A percentile compares a stretch with the other conserved stretches of the same genome.
Conservation (phyloP, 768 basidiomycete species). For the Podaxis sp. region DNA sequence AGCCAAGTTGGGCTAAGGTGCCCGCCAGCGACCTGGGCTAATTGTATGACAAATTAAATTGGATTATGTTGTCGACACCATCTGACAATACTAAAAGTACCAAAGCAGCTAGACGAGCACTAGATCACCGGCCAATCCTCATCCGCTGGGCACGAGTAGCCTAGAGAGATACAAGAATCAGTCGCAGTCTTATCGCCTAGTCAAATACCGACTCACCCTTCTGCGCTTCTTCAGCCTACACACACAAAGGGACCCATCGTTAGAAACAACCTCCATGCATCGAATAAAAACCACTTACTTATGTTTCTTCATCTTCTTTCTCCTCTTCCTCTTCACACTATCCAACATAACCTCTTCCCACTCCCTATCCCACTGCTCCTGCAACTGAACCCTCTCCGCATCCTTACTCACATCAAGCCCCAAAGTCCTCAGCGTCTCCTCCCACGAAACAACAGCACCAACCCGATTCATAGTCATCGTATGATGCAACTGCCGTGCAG, state of each 20-base stretch:
- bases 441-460: slow-evolving; percentile 66
- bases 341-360: slow-evolving; percentile 72
- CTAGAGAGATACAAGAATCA: background rate
- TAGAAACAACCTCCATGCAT: slow-evolving; percentile 1
- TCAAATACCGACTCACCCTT: slow-evolving; percentile 53
- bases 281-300: slow-evolving; percentile 59
- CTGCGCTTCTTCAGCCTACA: slow-evolving; percentile 85
- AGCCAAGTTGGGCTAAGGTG: too few species aligned
- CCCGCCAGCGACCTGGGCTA: too few species aligned
- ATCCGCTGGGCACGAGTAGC: slow-evolving; percentile 10
- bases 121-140: slow-evolving; percentile 1
- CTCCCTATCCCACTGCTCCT: slow-evolving; percentile 55
- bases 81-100: background rate
- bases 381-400: slow-evolving; percentile 49
- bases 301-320: slow-evolving; percentile 97
- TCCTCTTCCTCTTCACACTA: slow-evolving; percentile 80
- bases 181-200: background rate
- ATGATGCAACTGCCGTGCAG: slow-evolving; percentile 76
- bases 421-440: slow-evolving; percentile 60
- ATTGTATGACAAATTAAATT: too few species aligned
- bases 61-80: background rate
- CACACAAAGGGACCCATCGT: slow-evolving; percentile 12
- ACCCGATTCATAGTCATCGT: slow-evolving; percentile 69
- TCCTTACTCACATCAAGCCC: slow-evolving; percentile 57
- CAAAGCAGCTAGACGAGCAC: background rate